Base-by-base conservation (phyloP, 805 yeast genomes). In the Candida sanyiensis region DNA sequence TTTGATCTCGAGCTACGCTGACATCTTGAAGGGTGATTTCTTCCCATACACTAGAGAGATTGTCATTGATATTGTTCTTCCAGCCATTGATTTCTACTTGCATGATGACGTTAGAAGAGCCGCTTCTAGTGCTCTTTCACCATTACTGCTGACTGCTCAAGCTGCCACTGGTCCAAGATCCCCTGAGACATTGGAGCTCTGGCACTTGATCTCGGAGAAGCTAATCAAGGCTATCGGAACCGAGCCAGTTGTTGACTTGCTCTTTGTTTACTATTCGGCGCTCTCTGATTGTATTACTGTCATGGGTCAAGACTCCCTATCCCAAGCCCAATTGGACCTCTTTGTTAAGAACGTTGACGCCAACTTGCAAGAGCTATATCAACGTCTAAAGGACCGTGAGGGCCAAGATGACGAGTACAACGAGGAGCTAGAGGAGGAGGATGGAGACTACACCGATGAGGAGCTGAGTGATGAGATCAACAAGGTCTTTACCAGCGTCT, bases 31-130 rank as follows among this genome's bases (percentile, higher is more conserved):
- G 46, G 89, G 75, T 18, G 82, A 75, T 39, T 93, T 93, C 61
- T 82, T 75, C 50, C 89, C 86, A 7, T 90, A 83, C 66, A 93
- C 86, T 15, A 73, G 73, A 32, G 89, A 83, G 53, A 76, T 89
- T 45, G 74, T 87, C 38, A 71, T 69, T 33, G 93, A 84, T 27
- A 78, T 93, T 49, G 83, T 87, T 8, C 66, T 88, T 21, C 97
- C 97, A 6, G 87, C 95, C 3, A 69, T 93, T 40, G 93, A 82
- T 56, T 93, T 90, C 58, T 88, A 85, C 57, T 73, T 89, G 53
- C 96, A 88, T 58, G 96, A 88, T 59, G 96, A 94, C 27, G 97
- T 90, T 6, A 77, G 97, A 50, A 86, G 83, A 20, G 76, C 90
- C n/a, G 88, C 96, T 33, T 89, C 96, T 3, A 73, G 80, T 45